Evolutionary conservation across 73 alveolate species (phyloP), one percentile per base, ranked within the genome.

Genomic region (Paramecium primaurelia): DNA sequence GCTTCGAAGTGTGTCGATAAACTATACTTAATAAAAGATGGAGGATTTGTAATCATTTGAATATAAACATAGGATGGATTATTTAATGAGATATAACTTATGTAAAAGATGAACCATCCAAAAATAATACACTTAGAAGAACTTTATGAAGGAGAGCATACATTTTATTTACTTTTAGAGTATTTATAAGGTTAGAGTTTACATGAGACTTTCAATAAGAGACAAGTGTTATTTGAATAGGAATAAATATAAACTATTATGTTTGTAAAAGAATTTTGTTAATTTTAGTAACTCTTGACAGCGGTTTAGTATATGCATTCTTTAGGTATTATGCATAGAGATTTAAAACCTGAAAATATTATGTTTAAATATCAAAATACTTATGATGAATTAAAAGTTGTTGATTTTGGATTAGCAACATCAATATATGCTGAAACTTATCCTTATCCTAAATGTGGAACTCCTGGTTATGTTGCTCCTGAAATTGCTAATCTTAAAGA

Each of bases 401-500:
- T 73, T 0, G 93, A 87, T 38, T 87, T 87, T 68, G 88, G 93
- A 32, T 60, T 87, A 12, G 93, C 93, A 26, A 40, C 83, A 60
- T 49, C 45, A 60, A 36, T 59, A 1, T 60, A 58, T 4, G 88
- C 93, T 40, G 47, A 87, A 30, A 87, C 64, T 7, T 60, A 37
- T 38, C 77, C 47, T 0, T 87, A 40, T 18, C 59, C 59, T 42
- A 87, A 87, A 60, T 64, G 93, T 87, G 93, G 93, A 11, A 87
- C 93, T 16, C 89, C 93, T 10, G 93, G 93, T 0, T 87, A 60
- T 87, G 88, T 87, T 87, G 93, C 93, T 32, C 93, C 93, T n/a
- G 93, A 87, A 87, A 73, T 87, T 32, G 77, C 77, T 59, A 86
- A 87, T 69, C 58, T 64, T 1, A 60, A 87, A 9, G 88, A 60